Percentiles rank a stretch among this genome's conserved stretches.
These are phyloP conservation scores for Gentiana dahurica DNA, from an alignment of 257 asterid genomes.

Conservation along the genomic window DNA sequence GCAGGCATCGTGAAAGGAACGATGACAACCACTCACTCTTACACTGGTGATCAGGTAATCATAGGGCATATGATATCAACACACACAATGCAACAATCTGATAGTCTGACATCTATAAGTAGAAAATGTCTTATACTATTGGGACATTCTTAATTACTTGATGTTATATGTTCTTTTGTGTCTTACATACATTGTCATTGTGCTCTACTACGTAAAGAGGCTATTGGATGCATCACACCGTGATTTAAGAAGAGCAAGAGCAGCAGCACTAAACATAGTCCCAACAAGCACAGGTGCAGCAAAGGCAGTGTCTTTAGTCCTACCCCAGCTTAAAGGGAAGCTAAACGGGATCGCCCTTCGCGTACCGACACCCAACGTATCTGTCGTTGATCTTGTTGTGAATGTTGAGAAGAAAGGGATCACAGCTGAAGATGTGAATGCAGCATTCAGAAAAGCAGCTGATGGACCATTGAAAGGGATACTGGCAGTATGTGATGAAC, in stretches of 20 bases:
- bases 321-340: conserved; percentile 91
- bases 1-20: conserved; percentile 94
- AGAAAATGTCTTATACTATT: no score
- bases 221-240: conserved; percentile 90
- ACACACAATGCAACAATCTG: no score
- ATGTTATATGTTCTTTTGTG: no score
- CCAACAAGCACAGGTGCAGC: conserved; percentile 97
- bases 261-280: conserved; percentile 89
- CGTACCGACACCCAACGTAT: conserved; percentile 92
- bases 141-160: no score
- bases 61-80: not conserved
- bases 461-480: conserved; percentile 66
- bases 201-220: conserved; percentile 36
- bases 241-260: conserved; percentile 82
- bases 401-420: conserved; percentile 77
- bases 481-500: conserved; percentile 64
- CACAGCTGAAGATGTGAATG: conserved; percentile 71
- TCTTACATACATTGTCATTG: not conserved
- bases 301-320: conserved; percentile 87
- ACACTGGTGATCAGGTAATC: conserved; percentile 93
- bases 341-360: conserved; percentile 91
- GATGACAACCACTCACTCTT: conserved; percentile 95
- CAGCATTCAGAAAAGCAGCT: conserved; percentile 83
- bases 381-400: conserved; percentile 81
- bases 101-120: no score